A percentile compares a stretch with the other conserved stretches of the same genome.
phyloP scores from a whole-genome alignment of 2,329 filamentous ascomycete species.

The Beauveria brongniartii region DNA sequence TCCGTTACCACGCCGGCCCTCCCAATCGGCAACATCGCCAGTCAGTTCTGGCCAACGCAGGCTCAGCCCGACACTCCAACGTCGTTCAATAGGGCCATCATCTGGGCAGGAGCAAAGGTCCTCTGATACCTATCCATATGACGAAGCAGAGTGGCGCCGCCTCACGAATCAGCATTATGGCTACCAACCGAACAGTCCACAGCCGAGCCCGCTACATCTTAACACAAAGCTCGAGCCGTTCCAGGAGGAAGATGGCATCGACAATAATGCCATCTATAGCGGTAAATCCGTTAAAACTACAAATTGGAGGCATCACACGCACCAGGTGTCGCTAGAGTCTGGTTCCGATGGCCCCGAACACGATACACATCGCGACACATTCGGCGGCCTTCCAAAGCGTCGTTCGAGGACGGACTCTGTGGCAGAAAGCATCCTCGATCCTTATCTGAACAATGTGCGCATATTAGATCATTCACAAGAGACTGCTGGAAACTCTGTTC shows the following conservation, averaged over 20 bases:
- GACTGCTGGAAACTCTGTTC: background rate
- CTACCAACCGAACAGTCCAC: background rate
- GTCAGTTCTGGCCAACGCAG: background rate
- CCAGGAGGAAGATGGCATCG: background rate
- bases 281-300: background rate
- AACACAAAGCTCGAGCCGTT: background rate
- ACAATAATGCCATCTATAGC: background rate
- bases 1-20: constrained; percentile 1
- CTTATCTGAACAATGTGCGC: background rate
- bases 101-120: background rate
- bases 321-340: constrained; percentile 9
- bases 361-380: background rate
- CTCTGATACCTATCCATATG: background rate
- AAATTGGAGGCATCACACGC: background rate
- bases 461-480: constrained; percentile 4
- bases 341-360: background rate
- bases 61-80: background rate
- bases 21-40: constrained; percentile 12
- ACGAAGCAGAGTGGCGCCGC: constrained; percentile 9
- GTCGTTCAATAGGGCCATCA: background rate
- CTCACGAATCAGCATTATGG: constrained; percentile 3
- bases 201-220: background rate
- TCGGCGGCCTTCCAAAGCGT: background rate
- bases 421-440: constrained; percentile 8
- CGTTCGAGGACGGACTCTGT: constrained; percentile 3